Percentiles rank a stretch among this genome's conserved stretches.
Evolutionary conservation across 2,329 filamentous ascomycete species (phyloP).

Genomic region (Cytospora piceae): DNA sequence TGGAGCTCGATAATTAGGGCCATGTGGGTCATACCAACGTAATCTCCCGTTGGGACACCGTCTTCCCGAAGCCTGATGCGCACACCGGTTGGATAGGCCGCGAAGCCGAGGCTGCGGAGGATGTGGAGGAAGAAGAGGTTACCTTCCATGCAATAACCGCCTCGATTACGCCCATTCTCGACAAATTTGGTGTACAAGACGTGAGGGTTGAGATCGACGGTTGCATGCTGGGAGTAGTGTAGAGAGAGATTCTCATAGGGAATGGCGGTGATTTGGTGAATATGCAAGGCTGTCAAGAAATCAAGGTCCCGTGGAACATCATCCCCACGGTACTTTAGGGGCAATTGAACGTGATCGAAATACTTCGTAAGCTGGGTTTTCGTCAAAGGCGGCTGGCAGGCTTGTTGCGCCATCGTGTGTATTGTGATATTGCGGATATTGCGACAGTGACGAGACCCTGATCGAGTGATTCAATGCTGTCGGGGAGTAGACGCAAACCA

Average conservation of each 20-base stretch:
- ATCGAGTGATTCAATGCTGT: neutral
- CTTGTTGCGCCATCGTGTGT: neutral
- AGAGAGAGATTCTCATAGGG: conserved; percentile 62
- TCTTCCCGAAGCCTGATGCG: conserved; percentile 48
- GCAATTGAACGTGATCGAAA: conserved; percentile 34
- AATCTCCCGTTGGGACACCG: conserved; percentile 47
- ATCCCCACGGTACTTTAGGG: conserved; percentile 31
- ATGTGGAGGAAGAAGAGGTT: conserved; percentile 52
- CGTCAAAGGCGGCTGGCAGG: neutral
- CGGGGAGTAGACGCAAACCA: too few species aligned
- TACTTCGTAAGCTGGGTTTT: conserved; percentile 32
- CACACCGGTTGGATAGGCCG: conserved; percentile 51
- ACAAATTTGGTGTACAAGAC: conserved; percentile 55
- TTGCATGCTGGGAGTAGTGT: conserved; percentile 51
- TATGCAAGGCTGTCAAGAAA: conserved; percentile 46
- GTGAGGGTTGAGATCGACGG: conserved; percentile 50
- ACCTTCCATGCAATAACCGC: conserved; percentile 66
- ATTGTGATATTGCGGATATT: neutral
- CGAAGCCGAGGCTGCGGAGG: conserved; percentile 35
- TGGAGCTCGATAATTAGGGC: conserved; percentile 62
- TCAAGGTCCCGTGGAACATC: conserved; percentile 37
- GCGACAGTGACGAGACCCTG: neutral
- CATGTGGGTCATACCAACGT: conserved; percentile 53
- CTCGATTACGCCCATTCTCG: conserved; percentile 45
- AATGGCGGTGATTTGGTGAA: conserved; percentile 52